Evolutionary conservation across 352 stramenopile genomes (phyloP), one percentile per base, ranked within the genome.

Genomic region (Phytophthora cryptogea): DNA sequence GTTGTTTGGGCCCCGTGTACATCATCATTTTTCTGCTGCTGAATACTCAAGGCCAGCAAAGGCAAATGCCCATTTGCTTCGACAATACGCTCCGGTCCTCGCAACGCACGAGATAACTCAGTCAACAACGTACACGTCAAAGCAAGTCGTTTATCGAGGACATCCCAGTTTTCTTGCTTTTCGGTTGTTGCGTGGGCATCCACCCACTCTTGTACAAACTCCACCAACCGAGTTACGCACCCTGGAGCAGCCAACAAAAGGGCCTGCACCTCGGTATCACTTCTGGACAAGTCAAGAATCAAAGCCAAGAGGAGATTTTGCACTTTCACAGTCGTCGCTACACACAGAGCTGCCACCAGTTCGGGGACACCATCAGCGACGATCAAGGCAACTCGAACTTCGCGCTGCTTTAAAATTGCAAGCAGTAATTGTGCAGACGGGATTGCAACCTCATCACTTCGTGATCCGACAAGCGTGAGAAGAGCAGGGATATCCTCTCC

Each of bases 341-440:
- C 55, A 27, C 72, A 70, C 8, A 89, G 55, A 30, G 76, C 74
- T 16, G 57, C 59, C 8, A 89, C 76, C 8, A 93, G 59, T 2
- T 68, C 70, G 11, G 71, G 66, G 3, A 93, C 66, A n/a, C 83
- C 83, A n/a, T 93, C 83, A 55, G 87, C 81, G 7, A 91, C 83
- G 2, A 80, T 85, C 37, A 93, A 63, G 1, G 77, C 68, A 41
- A 91, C 81, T 30, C 86, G 76, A 10, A 90, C 68, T 14, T 89
- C 80, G 1, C 70, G 76, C 30, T 91, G 64, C 3, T 54, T 56
- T 2, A 77, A 61, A 0, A 70, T 61, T 1, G 54, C 45, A 5
- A 89, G 64, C n/a, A 90, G 42, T 37, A 90, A 30, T 8, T 80
- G 58, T 0, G 78, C 71, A 0, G 81, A 71, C 2, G 70, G 67